Conservation (phyloP, 495 filamentous ascomycete genomes). For the Apodospora peruviana region DNA sequence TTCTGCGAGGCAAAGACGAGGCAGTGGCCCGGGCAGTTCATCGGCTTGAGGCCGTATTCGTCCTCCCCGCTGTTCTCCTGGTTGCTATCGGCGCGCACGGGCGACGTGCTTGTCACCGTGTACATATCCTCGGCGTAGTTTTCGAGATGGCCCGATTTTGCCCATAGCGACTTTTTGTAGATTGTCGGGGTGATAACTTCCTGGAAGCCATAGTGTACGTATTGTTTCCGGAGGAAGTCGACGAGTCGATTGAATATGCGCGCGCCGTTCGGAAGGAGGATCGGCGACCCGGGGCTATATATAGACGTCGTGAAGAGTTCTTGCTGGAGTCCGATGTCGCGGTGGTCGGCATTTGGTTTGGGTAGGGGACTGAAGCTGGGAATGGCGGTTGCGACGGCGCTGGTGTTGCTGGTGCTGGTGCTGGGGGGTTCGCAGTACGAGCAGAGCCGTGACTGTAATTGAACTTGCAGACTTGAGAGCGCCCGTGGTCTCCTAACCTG, state of each 20-base stretch:
- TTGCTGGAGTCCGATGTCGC: conserved; percentile 62
- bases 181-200: conserved; percentile 92
- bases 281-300: conserved; percentile 81
- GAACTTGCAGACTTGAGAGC: not conserved
- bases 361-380: conserved; percentile 11
- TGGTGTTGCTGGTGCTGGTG: not conserved
- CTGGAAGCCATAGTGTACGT: conserved; percentile 79
- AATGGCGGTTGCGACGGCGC: conserved; percentile 9
- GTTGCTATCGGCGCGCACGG: conserved; percentile 27
- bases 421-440: conserved; percentile 23
- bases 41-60: conserved; percentile 88
- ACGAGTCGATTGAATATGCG: conserved; percentile 83
- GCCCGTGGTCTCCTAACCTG: conserved; percentile 3
- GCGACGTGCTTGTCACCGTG: conserved; percentile 61
- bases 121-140: conserved; percentile 97
- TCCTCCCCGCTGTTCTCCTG: conserved; percentile 52
- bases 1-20: conserved; percentile 69
- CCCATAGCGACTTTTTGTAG: conserved; percentile 88
- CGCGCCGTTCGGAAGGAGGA: conserved; percentile 82
- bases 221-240: conserved; percentile 80
- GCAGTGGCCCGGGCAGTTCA: conserved; percentile 97
- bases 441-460: conserved; percentile 13
- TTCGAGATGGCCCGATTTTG: conserved; percentile 83
- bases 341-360: conserved; percentile 55
- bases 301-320: conserved; percentile 72